Percentiles rank a stretch among this genome's conserved stretches.
Evolutionary conservation across 768 basidiomycete genomes (phyloP).

Genomic region (Russula lepida): DNA sequence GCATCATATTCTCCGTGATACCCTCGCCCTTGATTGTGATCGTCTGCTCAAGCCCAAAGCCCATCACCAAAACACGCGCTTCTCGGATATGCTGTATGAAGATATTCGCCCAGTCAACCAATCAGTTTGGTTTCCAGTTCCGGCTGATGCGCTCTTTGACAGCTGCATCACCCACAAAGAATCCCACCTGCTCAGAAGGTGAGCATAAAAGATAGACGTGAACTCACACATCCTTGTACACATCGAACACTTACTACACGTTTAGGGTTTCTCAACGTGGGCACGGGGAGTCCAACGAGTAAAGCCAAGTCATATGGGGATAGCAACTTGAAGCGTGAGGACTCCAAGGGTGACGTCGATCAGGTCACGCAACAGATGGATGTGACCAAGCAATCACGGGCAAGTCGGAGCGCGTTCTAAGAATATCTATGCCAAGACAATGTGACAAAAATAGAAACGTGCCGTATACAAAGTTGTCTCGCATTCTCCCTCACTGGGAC

Average conservation of each 20-base stretch:
- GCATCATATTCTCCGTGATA: constrained; percentile 41
- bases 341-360: constrained; percentile 3
- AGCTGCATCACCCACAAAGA: constrained; percentile 37
- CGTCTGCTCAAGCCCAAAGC: constrained; percentile 26
- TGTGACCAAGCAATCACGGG: neutral
- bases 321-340: constrained; percentile 27
- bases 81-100: constrained; percentile 25
- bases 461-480: neutral
- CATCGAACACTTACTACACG: constrained; percentile 40
- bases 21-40: constrained; percentile 42
- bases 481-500: neutral
- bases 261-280: constrained; percentile 36
- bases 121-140: constrained; percentile 34
- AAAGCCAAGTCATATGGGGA: constrained; percentile 37
- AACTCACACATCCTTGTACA: neutral
- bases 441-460: constrained; percentile 13
- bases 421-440: constrained; percentile 13
- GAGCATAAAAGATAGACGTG: too few relatives aligned
- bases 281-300: constrained; percentile 33
- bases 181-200: constrained; percentile 2
- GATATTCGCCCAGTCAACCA: constrained; percentile 34
- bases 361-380: neutral
- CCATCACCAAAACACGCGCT: neutral
- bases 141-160: constrained; percentile 33
- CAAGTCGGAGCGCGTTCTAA: neutral